Percentiles rank a stretch among this genome's conserved stretches.
Evolutionary conservation across 805 yeast genomes (phyloP).

Genomic region (Huiozyma sinensis): DNA sequence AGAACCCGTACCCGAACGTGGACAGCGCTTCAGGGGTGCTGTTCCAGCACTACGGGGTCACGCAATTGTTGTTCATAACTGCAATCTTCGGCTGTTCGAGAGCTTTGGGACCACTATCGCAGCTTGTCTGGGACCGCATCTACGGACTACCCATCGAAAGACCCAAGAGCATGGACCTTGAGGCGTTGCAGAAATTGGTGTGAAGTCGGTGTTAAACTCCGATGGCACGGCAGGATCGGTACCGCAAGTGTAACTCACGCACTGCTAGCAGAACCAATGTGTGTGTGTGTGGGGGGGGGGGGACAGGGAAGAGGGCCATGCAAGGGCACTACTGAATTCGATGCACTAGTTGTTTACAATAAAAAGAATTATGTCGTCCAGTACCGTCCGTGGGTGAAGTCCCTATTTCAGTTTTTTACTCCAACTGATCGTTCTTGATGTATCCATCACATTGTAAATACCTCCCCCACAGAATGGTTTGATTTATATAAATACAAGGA

Average conservation of each 20-base stretch:
- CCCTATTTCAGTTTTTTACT: no score
- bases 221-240: no score
- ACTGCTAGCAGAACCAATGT: not conserved
- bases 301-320: not conserved
- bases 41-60: slow-evolving; percentile 71
- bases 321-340: no score
- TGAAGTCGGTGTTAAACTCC: not conserved
- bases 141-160: slow-evolving; percentile 73
- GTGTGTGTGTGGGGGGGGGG: no score
- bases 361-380: no score
- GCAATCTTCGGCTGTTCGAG: slow-evolving; percentile 77
- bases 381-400: no score
- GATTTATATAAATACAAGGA: no score
- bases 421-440: no score
- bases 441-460: no score
- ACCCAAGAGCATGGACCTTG: slow-evolving; percentile 41
- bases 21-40: slow-evolving; percentile 72
- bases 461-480: no score
- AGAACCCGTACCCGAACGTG: slow-evolving; percentile 80
- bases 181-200: slow-evolving; percentile 7
- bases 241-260: no score
- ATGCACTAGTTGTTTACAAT: no score
- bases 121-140: slow-evolving; percentile 69
- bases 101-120: slow-evolving; percentile 69
- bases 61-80: slow-evolving; percentile 63